A percentile compares a stretch with the other conserved stretches of the same genome.
Evolutionary conservation across 192 early-diverging fungal genomes (phyloP).

Genomic region (Coemansia sp.): DNA sequence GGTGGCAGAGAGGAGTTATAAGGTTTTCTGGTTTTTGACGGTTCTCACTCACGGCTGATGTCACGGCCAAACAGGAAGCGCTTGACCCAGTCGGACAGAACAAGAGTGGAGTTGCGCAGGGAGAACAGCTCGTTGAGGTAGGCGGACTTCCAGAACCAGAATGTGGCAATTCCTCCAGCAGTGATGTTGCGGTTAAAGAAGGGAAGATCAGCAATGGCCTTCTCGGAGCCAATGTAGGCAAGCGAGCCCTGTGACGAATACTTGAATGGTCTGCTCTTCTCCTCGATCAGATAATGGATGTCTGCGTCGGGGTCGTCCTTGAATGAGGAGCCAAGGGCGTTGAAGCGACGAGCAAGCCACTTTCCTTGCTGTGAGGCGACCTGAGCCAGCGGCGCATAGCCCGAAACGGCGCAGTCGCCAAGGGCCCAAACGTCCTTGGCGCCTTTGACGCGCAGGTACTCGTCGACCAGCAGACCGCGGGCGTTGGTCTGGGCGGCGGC

Average conservation of each 20-base stretch:
- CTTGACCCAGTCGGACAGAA: slow-evolving; percentile 91
- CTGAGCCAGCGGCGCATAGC: slow-evolving; percentile 81
- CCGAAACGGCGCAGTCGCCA: slow-evolving; percentile 89
- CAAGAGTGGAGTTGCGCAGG: slow-evolving; percentile 76
- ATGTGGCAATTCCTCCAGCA: slow-evolving; percentile 67
- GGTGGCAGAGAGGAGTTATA: no score
- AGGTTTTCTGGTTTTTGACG: background rate
- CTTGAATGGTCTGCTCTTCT: slow-evolving; percentile 61
- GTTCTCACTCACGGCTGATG: slow-evolving; percentile 80
- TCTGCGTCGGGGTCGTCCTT: slow-evolving; percentile 16
- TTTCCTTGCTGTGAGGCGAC: slow-evolving; percentile 86
- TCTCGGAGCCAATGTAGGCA: slow-evolving; percentile 92
- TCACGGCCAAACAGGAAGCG: slow-evolving; percentile 89
- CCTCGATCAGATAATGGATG: slow-evolving; percentile 28
- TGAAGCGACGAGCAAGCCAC: slow-evolving; percentile 78
- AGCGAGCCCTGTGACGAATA: slow-evolving; percentile 86
- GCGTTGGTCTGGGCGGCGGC: slow-evolving; percentile 40
- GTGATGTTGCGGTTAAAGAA: slow-evolving; percentile 66
- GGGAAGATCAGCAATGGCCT: slow-evolving; percentile 94
- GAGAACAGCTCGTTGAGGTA: slow-evolving; percentile 82
- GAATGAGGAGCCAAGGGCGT: slow-evolving; percentile 19
- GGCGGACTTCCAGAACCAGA: slow-evolving; percentile 76
- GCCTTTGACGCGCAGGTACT: slow-evolving; percentile 70
- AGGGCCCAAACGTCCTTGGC: slow-evolving; percentile 73
- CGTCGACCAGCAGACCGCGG: slow-evolving; percentile 74